Conservation (phyloP, 1,284 basidiomycete species). For the Sanghuangporus baumii region DNA sequence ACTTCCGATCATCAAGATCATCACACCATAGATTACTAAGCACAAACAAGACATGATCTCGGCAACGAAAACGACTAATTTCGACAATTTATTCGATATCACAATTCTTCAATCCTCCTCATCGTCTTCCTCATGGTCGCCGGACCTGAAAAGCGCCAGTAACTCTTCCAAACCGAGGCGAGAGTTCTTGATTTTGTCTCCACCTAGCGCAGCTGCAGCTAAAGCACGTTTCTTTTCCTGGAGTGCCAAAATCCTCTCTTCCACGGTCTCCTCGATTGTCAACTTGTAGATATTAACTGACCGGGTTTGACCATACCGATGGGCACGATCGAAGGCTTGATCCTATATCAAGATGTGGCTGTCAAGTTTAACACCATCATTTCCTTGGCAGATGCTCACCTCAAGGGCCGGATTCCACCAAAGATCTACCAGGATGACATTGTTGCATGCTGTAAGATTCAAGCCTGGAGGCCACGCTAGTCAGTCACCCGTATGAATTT, state of each 20-base stretch:
- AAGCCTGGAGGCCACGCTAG: conserved; percentile 48
- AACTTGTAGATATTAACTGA: conserved; percentile 93
- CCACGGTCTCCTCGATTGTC: conserved; percentile 83
- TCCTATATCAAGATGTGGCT: conserved; percentile 39
- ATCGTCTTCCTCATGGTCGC: conserved; percentile 51
- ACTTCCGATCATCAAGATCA: neutral
- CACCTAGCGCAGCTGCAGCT: conserved; percentile 80
- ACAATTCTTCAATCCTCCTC: neutral
- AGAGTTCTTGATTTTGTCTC: conserved; percentile 82
- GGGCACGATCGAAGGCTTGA: conserved; percentile 92
- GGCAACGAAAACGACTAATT: neutral
- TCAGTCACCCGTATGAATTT: conserved; percentile 17
- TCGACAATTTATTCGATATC: too few species aligned
- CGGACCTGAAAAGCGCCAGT: conserved; percentile 67
- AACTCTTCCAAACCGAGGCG: conserved; percentile 82
- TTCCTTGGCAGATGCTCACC: conserved; percentile 29
- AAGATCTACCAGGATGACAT: conserved; percentile 87
- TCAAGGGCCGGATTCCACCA: conserved; percentile 96
- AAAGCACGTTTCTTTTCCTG: conserved; percentile 87
- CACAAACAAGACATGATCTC: neutral
- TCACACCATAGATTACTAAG: neutral
- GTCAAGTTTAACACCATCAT: neutral
- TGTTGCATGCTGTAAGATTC: conserved; percentile 92
- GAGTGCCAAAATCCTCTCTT: conserved; percentile 80
- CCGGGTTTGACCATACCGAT: conserved; percentile 83